These are phyloP conservation scores for Luzula sylvatica DNA, from an alignment of 176 grass and related monocot genomes.

Conservation along the genomic window DNA sequence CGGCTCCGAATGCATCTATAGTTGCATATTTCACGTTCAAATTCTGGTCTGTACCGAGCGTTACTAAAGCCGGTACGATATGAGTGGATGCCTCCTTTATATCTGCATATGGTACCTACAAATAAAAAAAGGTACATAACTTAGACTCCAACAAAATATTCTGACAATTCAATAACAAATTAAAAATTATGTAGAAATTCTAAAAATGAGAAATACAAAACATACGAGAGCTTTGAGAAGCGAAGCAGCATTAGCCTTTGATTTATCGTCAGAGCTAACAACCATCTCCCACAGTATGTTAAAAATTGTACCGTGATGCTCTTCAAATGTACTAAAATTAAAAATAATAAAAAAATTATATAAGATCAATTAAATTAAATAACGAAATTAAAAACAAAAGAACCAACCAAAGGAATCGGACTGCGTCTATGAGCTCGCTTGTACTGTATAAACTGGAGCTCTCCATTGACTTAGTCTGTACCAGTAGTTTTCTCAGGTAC, in stretches of 20 bases:
- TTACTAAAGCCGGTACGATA: constrained; percentile 91
- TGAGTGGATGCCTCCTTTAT: constrained; percentile 74
- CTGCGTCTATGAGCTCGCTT: constrained; percentile 62
- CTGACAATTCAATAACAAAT: too few species aligned
- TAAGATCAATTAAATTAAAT: constrained; percentile 11
- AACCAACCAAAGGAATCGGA: constrained; percentile 88
- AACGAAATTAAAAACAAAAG: constrained; percentile 6
- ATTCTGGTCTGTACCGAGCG: constrained; percentile 77
- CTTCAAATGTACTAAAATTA: constrained; percentile 66
- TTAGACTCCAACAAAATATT: constrained; percentile 2
- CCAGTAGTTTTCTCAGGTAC: constrained; percentile 87
- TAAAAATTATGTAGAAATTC: too few species aligned
- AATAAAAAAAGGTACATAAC: constrained; percentile 20
- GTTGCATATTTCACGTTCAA: constrained; percentile 94
- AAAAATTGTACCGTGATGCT: constrained; percentile 78
- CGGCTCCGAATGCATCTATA: constrained; percentile 90
- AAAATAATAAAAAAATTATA: too few species aligned
- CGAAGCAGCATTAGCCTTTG: constrained; percentile 71
- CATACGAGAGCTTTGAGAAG: constrained; percentile 90
- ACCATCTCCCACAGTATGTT: constrained; percentile 98
- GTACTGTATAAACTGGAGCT: constrained; percentile 58
- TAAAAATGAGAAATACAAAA: constrained; percentile 12
- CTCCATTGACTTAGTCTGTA: constrained; percentile 47
- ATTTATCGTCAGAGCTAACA: constrained; percentile 56
- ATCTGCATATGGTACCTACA: constrained; percentile 72